Evolutionary conservation across 257 asterid genomes (phyloP).

Genomic region (Solanum okadae): DNA sequence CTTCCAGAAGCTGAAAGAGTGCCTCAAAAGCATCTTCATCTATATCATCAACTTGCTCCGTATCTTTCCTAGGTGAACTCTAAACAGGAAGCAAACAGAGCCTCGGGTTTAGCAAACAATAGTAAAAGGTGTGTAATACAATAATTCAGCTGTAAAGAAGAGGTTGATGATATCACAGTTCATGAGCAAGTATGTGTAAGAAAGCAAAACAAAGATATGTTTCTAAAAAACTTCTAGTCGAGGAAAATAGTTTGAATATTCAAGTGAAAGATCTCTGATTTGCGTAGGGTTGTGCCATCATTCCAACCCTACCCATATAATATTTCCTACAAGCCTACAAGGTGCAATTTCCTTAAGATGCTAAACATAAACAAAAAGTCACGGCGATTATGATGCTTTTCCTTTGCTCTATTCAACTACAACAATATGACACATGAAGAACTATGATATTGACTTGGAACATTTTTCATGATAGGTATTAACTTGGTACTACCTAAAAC

Average conservation of each 20-base stretch:
- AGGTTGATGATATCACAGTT: background rate
- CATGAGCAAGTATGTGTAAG: background rate
- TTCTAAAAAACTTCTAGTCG: background rate
- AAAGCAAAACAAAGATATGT: background rate
- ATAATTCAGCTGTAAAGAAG: background rate
- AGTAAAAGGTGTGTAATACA: background rate
- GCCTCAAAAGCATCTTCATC: conserved; percentile 96
- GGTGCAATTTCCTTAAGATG: background rate
- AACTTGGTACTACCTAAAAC: background rate
- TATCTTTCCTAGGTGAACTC: conserved; percentile 13
- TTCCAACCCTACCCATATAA: no score
- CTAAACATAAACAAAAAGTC: background rate
- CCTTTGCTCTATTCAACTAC: background rate
- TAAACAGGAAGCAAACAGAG: conserved; percentile 23
- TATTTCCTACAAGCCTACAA: background rate
- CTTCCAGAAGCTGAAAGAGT: conserved; percentile 74
- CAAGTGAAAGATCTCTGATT: background rate
- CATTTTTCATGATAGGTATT: background rate
- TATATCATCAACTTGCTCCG: conserved; percentile 38
- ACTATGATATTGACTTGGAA: background rate
- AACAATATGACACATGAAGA: background rate
- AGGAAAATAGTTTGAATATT: background rate
- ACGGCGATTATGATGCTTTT: background rate
- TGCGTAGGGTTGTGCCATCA: no score
- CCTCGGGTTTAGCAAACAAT: background rate